Conservation (phyloP, 768 basidiomycete genomes). For the Mycena maculata region DNA sequence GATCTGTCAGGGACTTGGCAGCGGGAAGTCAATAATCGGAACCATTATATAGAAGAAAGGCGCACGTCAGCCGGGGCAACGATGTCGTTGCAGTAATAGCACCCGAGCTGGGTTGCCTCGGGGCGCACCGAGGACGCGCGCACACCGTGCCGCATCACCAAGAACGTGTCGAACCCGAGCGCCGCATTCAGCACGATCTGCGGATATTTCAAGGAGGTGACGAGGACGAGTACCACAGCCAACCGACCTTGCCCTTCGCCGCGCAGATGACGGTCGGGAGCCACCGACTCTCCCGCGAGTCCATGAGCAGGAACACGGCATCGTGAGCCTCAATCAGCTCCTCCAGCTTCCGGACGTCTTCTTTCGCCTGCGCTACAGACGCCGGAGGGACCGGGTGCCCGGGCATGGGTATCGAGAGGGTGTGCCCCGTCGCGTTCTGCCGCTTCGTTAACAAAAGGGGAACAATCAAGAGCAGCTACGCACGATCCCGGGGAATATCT, state of each 20-base stretch:
- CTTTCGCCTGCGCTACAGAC: constrained; percentile 65
- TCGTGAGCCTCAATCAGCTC: constrained; percentile 87
- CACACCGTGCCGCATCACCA: constrained; percentile 96
- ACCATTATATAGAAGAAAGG: constrained; percentile 11
- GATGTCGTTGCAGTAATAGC: constrained; percentile 98
- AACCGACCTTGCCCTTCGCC: constrained; percentile 81
- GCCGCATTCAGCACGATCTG: constrained; percentile 95
- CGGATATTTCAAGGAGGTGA: neutral
- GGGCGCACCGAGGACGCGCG: constrained; percentile 52
- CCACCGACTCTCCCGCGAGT: constrained; percentile 98
- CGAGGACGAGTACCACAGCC: neutral
- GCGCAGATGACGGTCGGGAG: constrained; percentile 90
- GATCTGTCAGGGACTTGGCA: constrained; percentile 71
- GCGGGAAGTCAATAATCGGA: neutral
- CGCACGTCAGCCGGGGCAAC: constrained; percentile 93
- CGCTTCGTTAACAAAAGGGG: neutral
- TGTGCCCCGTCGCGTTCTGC: constrained; percentile 85
- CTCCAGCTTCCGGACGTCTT: constrained; percentile 81
- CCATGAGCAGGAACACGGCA: constrained; percentile 94
- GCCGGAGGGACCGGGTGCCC: constrained; percentile 88
- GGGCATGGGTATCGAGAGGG: constrained; percentile 94
- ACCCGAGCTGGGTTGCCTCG: constrained; percentile 70
- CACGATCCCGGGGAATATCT: constrained; percentile 94
- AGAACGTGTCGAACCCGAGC: constrained; percentile 93
- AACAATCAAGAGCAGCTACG: constrained; percentile 43